These are phyloP conservation scores for Gossypium mustelinum DNA, from an alignment of 345 rosid genomes.

Conservation along the genomic window DNA sequence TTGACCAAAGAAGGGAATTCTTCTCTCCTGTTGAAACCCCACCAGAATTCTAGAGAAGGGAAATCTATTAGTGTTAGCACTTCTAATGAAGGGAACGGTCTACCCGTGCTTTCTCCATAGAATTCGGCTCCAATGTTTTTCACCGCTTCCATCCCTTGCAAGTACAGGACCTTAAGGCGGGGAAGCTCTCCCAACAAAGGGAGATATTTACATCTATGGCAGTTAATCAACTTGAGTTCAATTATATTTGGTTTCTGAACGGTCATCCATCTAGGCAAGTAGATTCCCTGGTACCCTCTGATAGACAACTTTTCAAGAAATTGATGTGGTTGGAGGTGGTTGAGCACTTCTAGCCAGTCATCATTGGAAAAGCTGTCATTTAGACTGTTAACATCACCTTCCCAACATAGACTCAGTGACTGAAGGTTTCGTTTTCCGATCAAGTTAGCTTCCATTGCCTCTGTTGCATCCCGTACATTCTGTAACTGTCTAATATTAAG, in stretches of 20 bases:
- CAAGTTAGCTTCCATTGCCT: conserved; percentile 7
- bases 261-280: conserved; percentile 24
- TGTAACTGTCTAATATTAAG: conserved; percentile 12
- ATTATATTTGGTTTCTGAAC: conserved; percentile 14
- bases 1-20: conserved; percentile 23
- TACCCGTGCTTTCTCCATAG: background rate
- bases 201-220: conserved; percentile 7
- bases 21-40: conserved; percentile 14
- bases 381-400: background rate
- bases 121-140: conserved; percentile 13
- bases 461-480: conserved; percentile 6
- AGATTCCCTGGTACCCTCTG: conserved; percentile 12
- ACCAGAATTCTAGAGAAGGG: conserved; percentile 18
- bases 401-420: conserved; percentile 20
- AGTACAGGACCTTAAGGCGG: conserved; percentile 19
- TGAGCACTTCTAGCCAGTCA: background rate
- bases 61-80: conserved; percentile 12
- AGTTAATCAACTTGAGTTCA: conserved; percentile 1
- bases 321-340: conserved; percentile 15
- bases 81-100: conserved; percentile 18
- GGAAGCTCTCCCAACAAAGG: conserved; percentile 28
- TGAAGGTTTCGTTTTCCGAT: background rate
- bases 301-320: conserved; percentile 19
- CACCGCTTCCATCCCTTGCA: conserved; percentile 19
- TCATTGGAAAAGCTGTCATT: background rate